Percentiles rank a stretch among this genome's conserved stretches.
These are phyloP conservation scores for Sugiyamaella valdiviana DNA, from an alignment of 805 yeast genomes.

Conservation along the genomic window DNA sequence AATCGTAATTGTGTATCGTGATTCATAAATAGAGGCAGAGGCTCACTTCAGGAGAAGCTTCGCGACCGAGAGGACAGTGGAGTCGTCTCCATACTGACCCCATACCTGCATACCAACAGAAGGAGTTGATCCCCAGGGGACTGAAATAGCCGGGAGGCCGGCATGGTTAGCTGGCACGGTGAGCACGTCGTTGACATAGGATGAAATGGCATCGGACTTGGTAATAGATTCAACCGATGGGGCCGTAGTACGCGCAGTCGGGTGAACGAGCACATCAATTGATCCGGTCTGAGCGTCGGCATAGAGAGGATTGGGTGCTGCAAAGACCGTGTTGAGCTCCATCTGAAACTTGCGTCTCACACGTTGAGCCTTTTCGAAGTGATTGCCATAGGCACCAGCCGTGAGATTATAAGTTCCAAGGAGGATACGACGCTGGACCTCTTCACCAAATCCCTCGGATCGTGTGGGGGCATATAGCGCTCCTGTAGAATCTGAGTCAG, in stretches of 20 bases:
- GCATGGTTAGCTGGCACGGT: constrained; percentile 90
- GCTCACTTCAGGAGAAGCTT: constrained; percentile 3
- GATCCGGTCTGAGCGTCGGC: constrained; percentile 18
- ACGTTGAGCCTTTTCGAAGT: constrained; percentile 68
- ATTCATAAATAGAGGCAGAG: not conserved
- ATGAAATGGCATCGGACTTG: constrained; percentile 43
- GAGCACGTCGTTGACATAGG: constrained; percentile 74
- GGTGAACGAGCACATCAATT: constrained; percentile 66
- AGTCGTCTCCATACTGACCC: constrained; percentile 84
- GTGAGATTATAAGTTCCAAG: constrained; percentile 84
- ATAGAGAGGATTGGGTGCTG: constrained; percentile 41
- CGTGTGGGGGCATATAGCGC: constrained; percentile 56
- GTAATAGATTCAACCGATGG: constrained; percentile 45
- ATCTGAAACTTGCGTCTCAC: constrained; percentile 53
- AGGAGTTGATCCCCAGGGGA: constrained; percentile 50
- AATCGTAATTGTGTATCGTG: not conserved
- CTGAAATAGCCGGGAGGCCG: constrained; percentile 77
- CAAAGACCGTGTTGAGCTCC: constrained; percentile 64
- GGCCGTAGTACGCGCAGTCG: constrained; percentile 59
- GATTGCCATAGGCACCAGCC: constrained; percentile 64
- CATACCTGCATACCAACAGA: constrained; percentile 68
- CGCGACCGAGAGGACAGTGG: constrained; percentile 46
- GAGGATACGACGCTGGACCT: constrained; percentile 75
- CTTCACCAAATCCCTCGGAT: constrained; percentile 62
- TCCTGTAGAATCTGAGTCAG: constrained; percentile 29